Percentiles rank a stretch among this genome's conserved stretches.
phyloP scores from a whole-genome alignment of 1,139 yeast genomes.

The Scheffersomyces titani region DNA sequence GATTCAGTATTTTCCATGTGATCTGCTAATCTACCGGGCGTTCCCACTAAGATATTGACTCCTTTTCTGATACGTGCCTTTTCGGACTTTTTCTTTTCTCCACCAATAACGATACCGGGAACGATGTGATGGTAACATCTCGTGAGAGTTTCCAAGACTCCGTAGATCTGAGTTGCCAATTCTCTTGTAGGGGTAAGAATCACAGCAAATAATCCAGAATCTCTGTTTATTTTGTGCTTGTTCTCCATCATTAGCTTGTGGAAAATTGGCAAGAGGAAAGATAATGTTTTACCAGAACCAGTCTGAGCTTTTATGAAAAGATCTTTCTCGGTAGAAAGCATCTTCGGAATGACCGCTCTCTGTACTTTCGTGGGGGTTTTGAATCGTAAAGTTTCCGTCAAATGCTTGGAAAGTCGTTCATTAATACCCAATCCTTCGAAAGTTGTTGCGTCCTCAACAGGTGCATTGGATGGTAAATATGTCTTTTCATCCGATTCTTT shows the following conservation, averaged over 20 bases:
- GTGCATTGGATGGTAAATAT: slow-evolving; percentile 79
- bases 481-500: slow-evolving; percentile 24
- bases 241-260: slow-evolving; percentile 61
- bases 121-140: slow-evolving; percentile 81
- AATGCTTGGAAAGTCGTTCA: slow-evolving; percentile 52
- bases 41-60: slow-evolving; percentile 83
- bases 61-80: slow-evolving; percentile 91
- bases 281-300: slow-evolving; percentile 91
- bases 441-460: slow-evolving; percentile 64
- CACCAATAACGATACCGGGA: slow-evolving; percentile 93
- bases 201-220: slow-evolving; percentile 85
- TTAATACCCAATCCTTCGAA: slow-evolving; percentile 75
- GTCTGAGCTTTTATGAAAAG: slow-evolving; percentile 91
- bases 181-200: slow-evolving; percentile 93
- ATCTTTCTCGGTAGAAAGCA: slow-evolving; percentile 59
- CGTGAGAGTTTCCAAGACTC: slow-evolving; percentile 70
- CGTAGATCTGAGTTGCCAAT: slow-evolving; percentile 86
- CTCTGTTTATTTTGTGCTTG: slow-evolving; percentile 54
- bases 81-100: slow-evolving; percentile 90
- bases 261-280: slow-evolving; percentile 83
- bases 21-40: slow-evolving; percentile 91
- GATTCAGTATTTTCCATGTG: slow-evolving; percentile 84
- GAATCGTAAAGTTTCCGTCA: slow-evolving; percentile 60
- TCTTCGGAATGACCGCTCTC: slow-evolving; percentile 73
- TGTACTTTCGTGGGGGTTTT: slow-evolving; percentile 85